Conservation (phyloP, 164 flowering plant species). For the Protea cynaroides region DNA sequence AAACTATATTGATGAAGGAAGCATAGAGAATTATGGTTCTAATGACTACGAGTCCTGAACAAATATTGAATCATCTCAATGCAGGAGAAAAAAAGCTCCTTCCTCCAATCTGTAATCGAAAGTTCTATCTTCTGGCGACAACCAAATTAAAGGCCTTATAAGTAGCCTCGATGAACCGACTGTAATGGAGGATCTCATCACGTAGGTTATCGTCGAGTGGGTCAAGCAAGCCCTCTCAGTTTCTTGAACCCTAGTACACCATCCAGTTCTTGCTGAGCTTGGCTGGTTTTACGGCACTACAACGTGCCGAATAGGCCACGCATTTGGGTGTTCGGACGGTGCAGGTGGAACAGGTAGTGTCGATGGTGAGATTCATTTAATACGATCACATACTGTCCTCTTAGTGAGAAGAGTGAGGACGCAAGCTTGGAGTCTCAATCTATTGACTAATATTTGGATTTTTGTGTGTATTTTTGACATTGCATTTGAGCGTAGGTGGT, state of each 20-base stretch:
- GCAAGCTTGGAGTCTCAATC: background rate
- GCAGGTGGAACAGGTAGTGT: conserved; percentile 13
- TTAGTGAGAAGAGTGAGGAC: no score
- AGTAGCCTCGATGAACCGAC: conserved; percentile 62
- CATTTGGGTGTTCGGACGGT: background rate
- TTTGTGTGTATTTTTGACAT: no score
- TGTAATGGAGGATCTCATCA: conserved; percentile 62
- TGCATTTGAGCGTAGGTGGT: no score
- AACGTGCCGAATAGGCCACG: background rate
- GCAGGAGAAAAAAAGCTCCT: no score
- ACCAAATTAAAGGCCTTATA: conserved; percentile 57
- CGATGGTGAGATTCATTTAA: conserved; percentile 18
- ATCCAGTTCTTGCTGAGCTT: conserved; percentile 42
- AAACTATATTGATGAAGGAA: no score
- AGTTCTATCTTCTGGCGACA: no score
- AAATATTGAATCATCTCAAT: no score
- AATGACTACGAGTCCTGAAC: no score
- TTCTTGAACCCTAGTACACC: conserved; percentile 57
- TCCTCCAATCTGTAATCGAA: no score
- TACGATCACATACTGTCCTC: no score
- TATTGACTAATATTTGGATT: background rate
- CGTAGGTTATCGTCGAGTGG: conserved; percentile 64
- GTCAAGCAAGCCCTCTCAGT: conserved; percentile 69
- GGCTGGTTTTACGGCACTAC: no score
- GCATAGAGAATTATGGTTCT: no score